Conservation (phyloP, 2,329 filamentous ascomycete species). For the Aspergillus brasiliensis region DNA sequence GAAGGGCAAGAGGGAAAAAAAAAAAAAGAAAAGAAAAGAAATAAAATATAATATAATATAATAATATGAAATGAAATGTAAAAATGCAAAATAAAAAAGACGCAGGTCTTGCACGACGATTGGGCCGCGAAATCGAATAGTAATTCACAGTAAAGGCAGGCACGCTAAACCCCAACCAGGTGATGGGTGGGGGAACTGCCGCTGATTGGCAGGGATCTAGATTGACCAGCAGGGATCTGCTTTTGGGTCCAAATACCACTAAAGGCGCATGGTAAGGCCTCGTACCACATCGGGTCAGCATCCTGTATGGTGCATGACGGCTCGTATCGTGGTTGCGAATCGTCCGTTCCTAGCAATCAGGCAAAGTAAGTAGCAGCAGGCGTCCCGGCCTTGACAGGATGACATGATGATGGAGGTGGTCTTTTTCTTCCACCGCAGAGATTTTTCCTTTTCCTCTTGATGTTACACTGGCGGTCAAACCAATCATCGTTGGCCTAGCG, state of each 20-base stretch:
- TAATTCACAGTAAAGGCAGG: conserved; percentile 13
- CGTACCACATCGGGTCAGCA: conserved; percentile 17
- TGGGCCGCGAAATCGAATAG: conserved; percentile 14
- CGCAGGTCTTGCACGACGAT: conserved; percentile 19
- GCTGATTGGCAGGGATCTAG: conserved; percentile 34
- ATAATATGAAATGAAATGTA: conserved; percentile 14
- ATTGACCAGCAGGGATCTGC: conserved; percentile 34
- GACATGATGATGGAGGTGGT: conserved; percentile 6
- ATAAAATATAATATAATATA: too few relatives aligned
- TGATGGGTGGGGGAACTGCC: conserved; percentile 26
- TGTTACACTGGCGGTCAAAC: conserved; percentile 8
- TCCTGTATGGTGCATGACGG: conserved; percentile 20
- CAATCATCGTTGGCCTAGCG: conserved; percentile 1
- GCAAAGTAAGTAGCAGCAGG: background rate
- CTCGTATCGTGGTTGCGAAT: conserved; percentile 12
- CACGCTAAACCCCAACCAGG: conserved; percentile 14
- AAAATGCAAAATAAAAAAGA: conserved; percentile 18
- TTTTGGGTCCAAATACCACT: conserved; percentile 20
- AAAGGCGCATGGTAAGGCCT: conserved; percentile 15
- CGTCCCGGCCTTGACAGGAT: conserved; percentile 7
- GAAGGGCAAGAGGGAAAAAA: too few relatives aligned
- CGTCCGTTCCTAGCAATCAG: conserved; percentile 2
- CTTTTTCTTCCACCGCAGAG: conserved; percentile 3
- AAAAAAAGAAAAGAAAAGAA: too few relatives aligned
- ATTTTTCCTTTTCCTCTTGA: background rate